These are phyloP conservation scores for Cryoendolithus antarcticus DNA, from an alignment of 2,329 filamentous ascomycete genomes.

Conservation along the genomic window DNA sequence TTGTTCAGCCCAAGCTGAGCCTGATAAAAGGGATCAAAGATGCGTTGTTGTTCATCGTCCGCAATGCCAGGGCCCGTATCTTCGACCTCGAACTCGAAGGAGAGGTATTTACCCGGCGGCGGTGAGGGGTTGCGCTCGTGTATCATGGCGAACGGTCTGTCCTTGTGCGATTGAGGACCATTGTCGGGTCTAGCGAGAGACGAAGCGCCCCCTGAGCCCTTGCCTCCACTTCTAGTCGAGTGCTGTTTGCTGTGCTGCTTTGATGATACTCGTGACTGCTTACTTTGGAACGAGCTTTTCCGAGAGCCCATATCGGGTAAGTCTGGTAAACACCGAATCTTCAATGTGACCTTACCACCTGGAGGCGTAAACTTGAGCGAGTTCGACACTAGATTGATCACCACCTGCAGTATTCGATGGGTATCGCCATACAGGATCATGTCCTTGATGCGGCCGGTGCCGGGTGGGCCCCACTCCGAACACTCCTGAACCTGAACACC, in stretches of 20 bases:
- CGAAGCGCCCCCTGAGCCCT: slow-evolving; percentile 3
- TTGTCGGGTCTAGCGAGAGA: neutral
- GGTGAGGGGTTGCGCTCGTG: slow-evolving; percentile 26
- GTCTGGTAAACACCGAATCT: slow-evolving; percentile 62
- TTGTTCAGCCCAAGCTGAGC: slow-evolving; percentile 75
- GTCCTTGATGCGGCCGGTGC: slow-evolving; percentile 58
- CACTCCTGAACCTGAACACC: slow-evolving; percentile 1
- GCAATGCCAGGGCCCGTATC: slow-evolving; percentile 83
- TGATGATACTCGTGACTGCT: slow-evolving; percentile 11
- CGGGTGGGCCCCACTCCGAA: slow-evolving; percentile 36
- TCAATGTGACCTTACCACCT: slow-evolving; percentile 61
- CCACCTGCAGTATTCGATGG: slow-evolving; percentile 79
- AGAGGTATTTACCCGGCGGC: slow-evolving; percentile 53
- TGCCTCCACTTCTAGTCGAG: slow-evolving; percentile 5
- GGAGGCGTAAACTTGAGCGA: slow-evolving; percentile 79
- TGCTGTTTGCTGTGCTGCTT: slow-evolving; percentile 1
- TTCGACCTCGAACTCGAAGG: slow-evolving; percentile 79
- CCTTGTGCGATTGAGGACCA: neutral
- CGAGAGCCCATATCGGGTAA: slow-evolving; percentile 32
- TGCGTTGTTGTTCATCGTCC: slow-evolving; percentile 60
- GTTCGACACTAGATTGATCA: slow-evolving; percentile 88
- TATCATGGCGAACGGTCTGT: slow-evolving; percentile 20
- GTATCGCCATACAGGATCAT: slow-evolving; percentile 90
- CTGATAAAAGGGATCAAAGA: slow-evolving; percentile 92
- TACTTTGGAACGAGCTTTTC: slow-evolving; percentile 27